Evolutionary conservation across 805 yeast species (phyloP), one percentile per base, ranked within the genome.

Genomic region (Candida koratica): DNA sequence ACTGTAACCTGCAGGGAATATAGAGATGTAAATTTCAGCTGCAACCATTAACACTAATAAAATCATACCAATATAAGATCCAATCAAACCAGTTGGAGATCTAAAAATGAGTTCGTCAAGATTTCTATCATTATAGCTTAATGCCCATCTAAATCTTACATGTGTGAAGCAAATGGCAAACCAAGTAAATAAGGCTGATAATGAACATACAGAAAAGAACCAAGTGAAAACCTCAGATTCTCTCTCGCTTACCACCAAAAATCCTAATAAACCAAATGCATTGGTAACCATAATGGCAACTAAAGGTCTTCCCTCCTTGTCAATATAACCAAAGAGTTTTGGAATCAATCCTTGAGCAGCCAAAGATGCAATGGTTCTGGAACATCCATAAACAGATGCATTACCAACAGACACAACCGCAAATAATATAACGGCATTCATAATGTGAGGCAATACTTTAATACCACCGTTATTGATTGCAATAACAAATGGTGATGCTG

Each of bases 391-490:
- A 23, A 81, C 75, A 3, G 88, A 75, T 17, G 87, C 77, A 64
- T 81, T 82, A 52, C 87, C 88, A 34, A 81, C 88, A 11, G 88
- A 81, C 37, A 81, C 61, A 22, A 83, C 87, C 4, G 88, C 81
- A 42, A 82, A 53, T 61, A 83, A 64, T 45, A 83, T 80, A 29
- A 82, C 87, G 17, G 79, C 84, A 55, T 83, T 83, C 69, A 83
- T 79, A 41, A 83, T 74, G 44, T 79, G 77, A 31, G 89, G 89
- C 26, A 81, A 66, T 31, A 78, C 84, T 34, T 62, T 64, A 47
- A 82, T 76, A 48, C 83, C 82, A 25, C 75, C 83, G 32, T 69
- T 60, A 13, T 71, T 61, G 39, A 81, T 73, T 28, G 88, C 87
- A 55, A 83, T 71, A 45, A 81, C 88, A 52, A 81, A 82, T 15